Percentiles rank a stretch among this genome's conserved stretches.
Evolutionary conservation across 257 asterid genomes (phyloP).

Genomic region (Mitragyna speciosa): DNA sequence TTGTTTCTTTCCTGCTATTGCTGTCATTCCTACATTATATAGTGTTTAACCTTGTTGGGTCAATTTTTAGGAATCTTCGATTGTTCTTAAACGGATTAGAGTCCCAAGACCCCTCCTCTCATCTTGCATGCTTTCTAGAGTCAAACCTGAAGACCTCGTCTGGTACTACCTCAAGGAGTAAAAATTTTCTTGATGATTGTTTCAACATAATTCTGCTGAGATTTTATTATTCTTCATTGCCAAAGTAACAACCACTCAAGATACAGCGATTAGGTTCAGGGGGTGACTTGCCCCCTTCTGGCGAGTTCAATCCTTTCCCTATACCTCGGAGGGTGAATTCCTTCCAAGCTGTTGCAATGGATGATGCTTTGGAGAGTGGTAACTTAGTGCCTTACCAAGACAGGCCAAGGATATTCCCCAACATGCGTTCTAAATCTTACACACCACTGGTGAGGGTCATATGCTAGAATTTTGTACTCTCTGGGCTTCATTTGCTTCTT

Average conservation of each 20-base stretch:
- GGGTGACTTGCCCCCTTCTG: conserved; percentile 86
- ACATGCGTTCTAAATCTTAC: conserved; percentile 82
- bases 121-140: conserved; percentile 2
- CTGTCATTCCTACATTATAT: too few relatives aligned
- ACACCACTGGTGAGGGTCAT: conserved; percentile 68
- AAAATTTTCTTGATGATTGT: background rate
- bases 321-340: conserved; percentile 76
- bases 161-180: background rate
- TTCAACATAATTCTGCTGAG: background rate
- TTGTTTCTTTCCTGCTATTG: too few relatives aligned
- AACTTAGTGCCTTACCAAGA: conserved; percentile 75
- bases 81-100: too few relatives aligned
- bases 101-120: background rate
- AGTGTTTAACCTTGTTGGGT: background rate
- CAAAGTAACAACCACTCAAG: conserved; percentile 7
- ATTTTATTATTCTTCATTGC: background rate
- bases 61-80: background rate
- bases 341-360: conserved; percentile 82
- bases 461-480: background rate
- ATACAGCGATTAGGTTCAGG: conserved; percentile 80
- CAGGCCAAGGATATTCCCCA: conserved; percentile 74
- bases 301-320: conserved; percentile 60
- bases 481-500: background rate
- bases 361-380: conserved; percentile 85
- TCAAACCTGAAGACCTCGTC: background rate